Conservation (phyloP, 2,329 filamentous ascomycete genomes). For the Pseudogymnoascus destructans region DNA sequence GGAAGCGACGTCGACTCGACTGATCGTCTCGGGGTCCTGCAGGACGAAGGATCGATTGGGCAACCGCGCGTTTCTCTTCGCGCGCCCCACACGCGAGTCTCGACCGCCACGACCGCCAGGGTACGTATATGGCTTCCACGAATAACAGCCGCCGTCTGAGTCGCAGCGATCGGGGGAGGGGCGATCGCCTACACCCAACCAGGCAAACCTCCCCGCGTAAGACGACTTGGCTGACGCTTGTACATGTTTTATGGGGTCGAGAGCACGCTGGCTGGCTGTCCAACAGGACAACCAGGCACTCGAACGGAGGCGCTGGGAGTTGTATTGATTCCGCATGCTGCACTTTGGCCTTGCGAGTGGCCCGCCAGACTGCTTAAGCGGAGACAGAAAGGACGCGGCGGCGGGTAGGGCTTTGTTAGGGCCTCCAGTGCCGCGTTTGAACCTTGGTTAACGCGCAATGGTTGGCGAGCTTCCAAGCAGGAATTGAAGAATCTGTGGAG, state of each 20-base stretch:
- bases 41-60: constrained; percentile 1
- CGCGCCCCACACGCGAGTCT: constrained; percentile 1
- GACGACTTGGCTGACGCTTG: constrained; percentile 1
- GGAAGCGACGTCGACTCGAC: neutral
- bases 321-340: neutral
- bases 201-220: neutral
- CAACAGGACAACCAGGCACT: neutral
- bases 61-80: constrained; percentile 3
- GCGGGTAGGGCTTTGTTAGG: constrained; percentile 5
- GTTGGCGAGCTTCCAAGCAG: neutral
- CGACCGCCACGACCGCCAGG: neutral
- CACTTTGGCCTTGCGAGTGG: neutral
- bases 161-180: neutral
- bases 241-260: neutral
- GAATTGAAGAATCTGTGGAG: constrained; percentile 1
- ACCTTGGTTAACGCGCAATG: constrained; percentile 1
- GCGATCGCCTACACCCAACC: neutral
- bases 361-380: neutral
- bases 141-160: neutral
- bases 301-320: neutral
- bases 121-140: neutral
- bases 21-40: neutral
- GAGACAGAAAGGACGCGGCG: neutral
- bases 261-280: neutral
- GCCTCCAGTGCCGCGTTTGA: neutral